Evolutionary conservation across 768 basidiomycete species (phyloP), one percentile per base, ranked within the genome.

Genomic region (Trametes villosa): DNA sequence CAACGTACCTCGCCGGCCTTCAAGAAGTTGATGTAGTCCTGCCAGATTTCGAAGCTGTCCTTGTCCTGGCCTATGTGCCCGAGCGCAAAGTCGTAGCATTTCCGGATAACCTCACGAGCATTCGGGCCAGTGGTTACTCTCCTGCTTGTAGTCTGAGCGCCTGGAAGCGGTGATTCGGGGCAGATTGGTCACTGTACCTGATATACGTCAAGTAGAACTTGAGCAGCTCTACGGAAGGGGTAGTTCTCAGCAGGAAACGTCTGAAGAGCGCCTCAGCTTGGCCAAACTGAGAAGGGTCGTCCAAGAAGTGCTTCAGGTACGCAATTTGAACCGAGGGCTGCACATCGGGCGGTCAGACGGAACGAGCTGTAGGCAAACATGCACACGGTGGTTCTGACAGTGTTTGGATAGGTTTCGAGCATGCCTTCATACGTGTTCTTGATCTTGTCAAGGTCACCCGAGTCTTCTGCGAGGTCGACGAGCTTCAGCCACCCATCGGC

Each of bases 191-290:
- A 62, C 83, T 87, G 67, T 76, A 91, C 82, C 96, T 86, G 69
- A 99, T 93, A 74, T 97, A 98, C 45, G 87, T 88, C 63, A 99
- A 78, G 75, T 99, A 99, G 70, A 91, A 93, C 70, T 86, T 90
- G 91, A 94, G 96, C 2, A 98, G 80, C 62, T 93, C 91, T 64
- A 96, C 94, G 54, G 88, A 89, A 7, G 94, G 91, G 0, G 94
- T 94, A 12, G 62, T 59, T 18, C 85, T 84, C 69, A 85, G 86
- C 57, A 98, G 76, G 71, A 93, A 98, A 54, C 86, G 84, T 68
- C 88, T 91, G 79, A 98, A 98, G n/a, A 98, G 76, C 9, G 83
- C 83, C 76, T 96, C 94, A 20, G 92, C 95, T 67, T 86, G 85
- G 58, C 82, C 79, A 74, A 91, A 91, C 24, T 86, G 81, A 22